These are phyloP conservation scores for Beauveria varroae DNA, from an alignment of 2,329 filamentous ascomycete genomes.

Conservation along the genomic window DNA sequence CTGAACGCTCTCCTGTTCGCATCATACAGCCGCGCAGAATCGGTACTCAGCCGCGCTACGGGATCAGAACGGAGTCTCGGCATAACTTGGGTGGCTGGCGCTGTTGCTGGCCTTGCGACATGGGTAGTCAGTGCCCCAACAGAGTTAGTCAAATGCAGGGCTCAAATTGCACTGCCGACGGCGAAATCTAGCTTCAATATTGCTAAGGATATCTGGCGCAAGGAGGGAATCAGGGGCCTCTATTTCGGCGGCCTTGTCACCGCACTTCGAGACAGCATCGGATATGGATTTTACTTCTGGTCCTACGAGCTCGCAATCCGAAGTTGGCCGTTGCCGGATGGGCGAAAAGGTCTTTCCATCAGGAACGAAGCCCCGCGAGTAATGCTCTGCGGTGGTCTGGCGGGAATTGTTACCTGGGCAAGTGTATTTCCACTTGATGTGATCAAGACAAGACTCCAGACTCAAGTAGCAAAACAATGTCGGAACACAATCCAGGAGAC, in stretches of 20 bases:
- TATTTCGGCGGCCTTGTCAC: conserved; percentile 80
- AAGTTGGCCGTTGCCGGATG: conserved; percentile 34
- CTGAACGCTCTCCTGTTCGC: conserved; percentile 87
- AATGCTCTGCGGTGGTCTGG: conserved; percentile 77
- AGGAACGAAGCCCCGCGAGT: conserved; percentile 51
- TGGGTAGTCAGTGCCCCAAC: conserved; percentile 84
- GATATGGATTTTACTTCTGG: conserved; percentile 98
- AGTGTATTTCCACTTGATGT: conserved; percentile 89
- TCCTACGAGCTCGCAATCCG: conserved; percentile 73
- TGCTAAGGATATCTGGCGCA: conserved; percentile 50
- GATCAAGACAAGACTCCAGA: conserved; percentile 87
- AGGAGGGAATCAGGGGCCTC: conserved; percentile 57
- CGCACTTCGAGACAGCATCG: conserved; percentile 73
- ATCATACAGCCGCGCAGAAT: conserved; percentile 79
- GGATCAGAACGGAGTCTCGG: conserved; percentile 41
- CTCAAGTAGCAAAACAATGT: conserved; percentile 40
- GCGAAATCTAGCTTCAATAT: conserved; percentile 54
- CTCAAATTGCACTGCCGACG: conserved; percentile 52
- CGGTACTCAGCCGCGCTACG: conserved; percentile 42
- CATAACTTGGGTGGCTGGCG: conserved; percentile 73
- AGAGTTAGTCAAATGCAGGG: conserved; percentile 83
- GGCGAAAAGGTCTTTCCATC: conserved; percentile 17
- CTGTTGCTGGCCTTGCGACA: conserved; percentile 72
- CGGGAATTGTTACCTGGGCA: conserved; percentile 81
- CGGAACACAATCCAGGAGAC: conserved; percentile 12